Evolutionary conservation across 2,329 filamentous ascomycete genomes (phyloP).

Genomic region (Aspergillus bombycis): DNA sequence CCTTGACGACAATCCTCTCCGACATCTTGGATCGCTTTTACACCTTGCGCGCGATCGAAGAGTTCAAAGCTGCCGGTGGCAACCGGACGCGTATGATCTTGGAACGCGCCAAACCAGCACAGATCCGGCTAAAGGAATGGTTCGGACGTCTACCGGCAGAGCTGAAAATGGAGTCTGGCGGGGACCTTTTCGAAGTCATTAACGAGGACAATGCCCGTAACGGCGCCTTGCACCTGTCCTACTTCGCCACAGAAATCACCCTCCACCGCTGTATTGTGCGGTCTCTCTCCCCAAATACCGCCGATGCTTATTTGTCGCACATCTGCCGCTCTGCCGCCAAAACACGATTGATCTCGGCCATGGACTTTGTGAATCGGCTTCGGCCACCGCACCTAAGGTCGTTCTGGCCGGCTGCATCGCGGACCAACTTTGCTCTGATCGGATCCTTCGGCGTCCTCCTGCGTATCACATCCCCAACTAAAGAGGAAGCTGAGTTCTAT

Average conservation of each 20-base stretch:
- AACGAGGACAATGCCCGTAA: constrained; percentile 45
- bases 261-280: constrained; percentile 89
- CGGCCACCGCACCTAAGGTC: constrained; percentile 82
- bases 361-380: constrained; percentile 95
- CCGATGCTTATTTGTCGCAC: constrained; percentile 82
- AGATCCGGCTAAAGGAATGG: constrained; percentile 57
- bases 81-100: constrained; percentile 55
- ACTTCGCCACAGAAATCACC: constrained; percentile 92
- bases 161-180: constrained; percentile 53
- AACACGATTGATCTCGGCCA: constrained; percentile 88
- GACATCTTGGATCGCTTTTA: constrained; percentile 57
- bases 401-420: constrained; percentile 69
- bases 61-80: constrained; percentile 44
- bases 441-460: constrained; percentile 90
- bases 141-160: constrained; percentile 51
- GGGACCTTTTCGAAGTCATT: constrained; percentile 49
- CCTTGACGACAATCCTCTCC: constrained; percentile 56
- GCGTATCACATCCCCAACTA: constrained; percentile 83
- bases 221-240: constrained; percentile 84
- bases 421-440: constrained; percentile 84
- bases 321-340: constrained; percentile 94
- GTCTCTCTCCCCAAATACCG: constrained; percentile 62
- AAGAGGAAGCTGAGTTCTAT: constrained; percentile 93
- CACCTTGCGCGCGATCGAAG: constrained; percentile 51
- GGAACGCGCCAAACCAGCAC: constrained; percentile 57